A percentile compares a stretch with the other conserved stretches of the same genome.
These are phyloP conservation scores for Kuraishia ogatae DNA, from an alignment of 805 yeast species.

Conservation along the genomic window DNA sequence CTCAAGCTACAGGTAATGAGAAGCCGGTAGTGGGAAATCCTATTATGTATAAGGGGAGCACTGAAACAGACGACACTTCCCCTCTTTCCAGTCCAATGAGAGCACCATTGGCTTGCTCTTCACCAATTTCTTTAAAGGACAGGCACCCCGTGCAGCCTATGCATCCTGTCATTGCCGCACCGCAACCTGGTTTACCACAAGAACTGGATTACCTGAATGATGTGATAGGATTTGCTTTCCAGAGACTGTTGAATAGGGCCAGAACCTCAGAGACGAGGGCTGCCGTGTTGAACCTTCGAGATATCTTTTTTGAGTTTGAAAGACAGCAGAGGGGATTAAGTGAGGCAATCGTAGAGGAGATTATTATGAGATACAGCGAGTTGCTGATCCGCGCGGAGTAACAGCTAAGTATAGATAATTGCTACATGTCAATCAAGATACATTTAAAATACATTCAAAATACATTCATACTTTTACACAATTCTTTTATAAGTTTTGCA, in stretches of 20 bases:
- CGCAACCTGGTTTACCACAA: not conserved
- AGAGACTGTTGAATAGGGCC: conserved; percentile 43
- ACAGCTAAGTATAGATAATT: not conserved
- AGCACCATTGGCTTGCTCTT: not conserved
- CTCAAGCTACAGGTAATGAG: too few relatives aligned
- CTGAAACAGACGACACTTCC: not conserved
- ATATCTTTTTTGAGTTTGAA: conserved; percentile 37
- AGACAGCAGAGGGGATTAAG: conserved; percentile 50
- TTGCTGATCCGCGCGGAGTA: not conserved
- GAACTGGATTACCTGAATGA: conserved; percentile 28
- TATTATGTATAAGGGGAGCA: not conserved
- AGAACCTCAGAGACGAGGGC: conserved; percentile 35
- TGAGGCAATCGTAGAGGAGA: conserved; percentile 37
- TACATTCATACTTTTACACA: too few relatives aligned
- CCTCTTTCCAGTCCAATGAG: not conserved
- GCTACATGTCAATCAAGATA: too few relatives aligned
- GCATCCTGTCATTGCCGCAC: too few relatives aligned
- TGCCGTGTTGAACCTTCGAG: conserved; percentile 34
- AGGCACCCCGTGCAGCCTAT: too few relatives aligned
- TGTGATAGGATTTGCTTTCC: conserved; percentile 34
- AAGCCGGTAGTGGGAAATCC: not conserved
- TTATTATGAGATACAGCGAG: not conserved
- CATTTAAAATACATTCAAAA: too few relatives aligned
- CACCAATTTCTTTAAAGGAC: not conserved
- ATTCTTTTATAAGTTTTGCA: too few relatives aligned